These are phyloP conservation scores for Tolypocladium endophyticum DNA, from an alignment of 2,329 filamentous ascomycete species.

Conservation along the genomic window DNA sequence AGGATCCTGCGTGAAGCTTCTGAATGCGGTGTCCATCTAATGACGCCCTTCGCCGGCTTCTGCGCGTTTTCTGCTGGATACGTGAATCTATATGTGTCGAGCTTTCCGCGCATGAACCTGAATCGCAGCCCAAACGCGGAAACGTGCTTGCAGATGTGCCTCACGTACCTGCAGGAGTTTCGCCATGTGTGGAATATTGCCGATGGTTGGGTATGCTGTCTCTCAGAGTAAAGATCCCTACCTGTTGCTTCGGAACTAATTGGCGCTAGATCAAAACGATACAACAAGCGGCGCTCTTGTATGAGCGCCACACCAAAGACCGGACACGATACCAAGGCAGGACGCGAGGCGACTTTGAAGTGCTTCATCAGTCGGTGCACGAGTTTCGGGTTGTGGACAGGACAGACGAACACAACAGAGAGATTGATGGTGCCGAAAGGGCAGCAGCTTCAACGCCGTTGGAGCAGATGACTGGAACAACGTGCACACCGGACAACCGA, in stretches of 20 bases:
- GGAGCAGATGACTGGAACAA: not conserved
- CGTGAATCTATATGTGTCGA: slow-evolving; percentile 27
- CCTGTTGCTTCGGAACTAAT: not conserved
- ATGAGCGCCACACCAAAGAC: slow-evolving; percentile 12
- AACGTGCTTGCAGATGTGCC: slow-evolving; percentile 11
- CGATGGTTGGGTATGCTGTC: slow-evolving; percentile 14
- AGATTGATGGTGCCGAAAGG: slow-evolving; percentile 16
- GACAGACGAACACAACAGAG: slow-evolving; percentile 18
- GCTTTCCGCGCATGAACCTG: slow-evolving; percentile 31
- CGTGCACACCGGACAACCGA: not conserved
- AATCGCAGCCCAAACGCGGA: slow-evolving; percentile 15
- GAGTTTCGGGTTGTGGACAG: slow-evolving; percentile 19
- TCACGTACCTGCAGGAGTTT: slow-evolving; percentile 16
- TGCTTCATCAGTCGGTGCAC: slow-evolving; percentile 18
- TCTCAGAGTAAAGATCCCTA: not conserved
- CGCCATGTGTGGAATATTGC: slow-evolving; percentile 17
- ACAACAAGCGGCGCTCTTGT: slow-evolving; percentile 15
- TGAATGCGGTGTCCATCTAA: slow-evolving; percentile 22
- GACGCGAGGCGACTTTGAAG: slow-evolving; percentile 16
- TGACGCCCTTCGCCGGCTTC: slow-evolving; percentile 33
- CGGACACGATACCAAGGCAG: slow-evolving; percentile 12
- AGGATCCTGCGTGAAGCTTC: slow-evolving; percentile 24
- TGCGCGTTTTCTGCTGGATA: slow-evolving; percentile 33
- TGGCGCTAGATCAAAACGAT: slow-evolving; percentile 11
- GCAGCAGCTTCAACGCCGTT: not conserved